These are phyloP conservation scores for Monosiga brevicollis DNA, from an alignment of 78 protist species.

Conservation along the genomic window DNA sequence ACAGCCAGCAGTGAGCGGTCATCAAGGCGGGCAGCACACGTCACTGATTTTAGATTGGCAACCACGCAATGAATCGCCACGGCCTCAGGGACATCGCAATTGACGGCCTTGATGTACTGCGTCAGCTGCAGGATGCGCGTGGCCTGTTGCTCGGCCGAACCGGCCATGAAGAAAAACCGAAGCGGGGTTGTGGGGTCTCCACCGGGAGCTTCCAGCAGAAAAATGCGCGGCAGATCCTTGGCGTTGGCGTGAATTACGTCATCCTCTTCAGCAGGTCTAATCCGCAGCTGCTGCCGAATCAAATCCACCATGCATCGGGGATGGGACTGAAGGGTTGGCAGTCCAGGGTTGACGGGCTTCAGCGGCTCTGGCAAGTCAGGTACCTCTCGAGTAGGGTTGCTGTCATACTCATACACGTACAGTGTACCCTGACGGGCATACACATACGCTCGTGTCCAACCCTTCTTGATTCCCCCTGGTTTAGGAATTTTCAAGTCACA, in stretches of 20 bases:
- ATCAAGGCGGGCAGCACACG: neutral
- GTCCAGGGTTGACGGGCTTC: too few relatives aligned
- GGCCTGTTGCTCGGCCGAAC: neutral
- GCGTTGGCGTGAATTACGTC: neutral
- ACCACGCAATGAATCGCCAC: neutral
- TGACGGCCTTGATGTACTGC: neutral
- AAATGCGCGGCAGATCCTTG: neutral
- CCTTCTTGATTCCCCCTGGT: too few relatives aligned
- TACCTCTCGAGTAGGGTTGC: too few relatives aligned
- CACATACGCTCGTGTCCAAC: too few relatives aligned
- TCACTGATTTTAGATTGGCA: neutral
- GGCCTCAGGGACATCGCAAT: neutral
- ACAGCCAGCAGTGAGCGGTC: neutral
- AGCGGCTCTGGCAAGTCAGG: too few relatives aligned
- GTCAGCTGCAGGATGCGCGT: neutral
- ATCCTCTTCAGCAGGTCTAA: too few relatives aligned
- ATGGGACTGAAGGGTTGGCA: too few relatives aligned
- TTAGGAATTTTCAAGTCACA: too few relatives aligned
- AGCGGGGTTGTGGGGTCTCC: neutral
- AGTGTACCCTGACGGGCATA: too few relatives aligned
- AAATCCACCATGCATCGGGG: too few relatives aligned
- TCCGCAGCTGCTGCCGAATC: too few relatives aligned
- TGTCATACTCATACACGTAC: too few relatives aligned
- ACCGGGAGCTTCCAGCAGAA: neutral
- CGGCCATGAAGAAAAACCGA: neutral